Evolutionary conservation across 768 basidiomycete species (phyloP).

Genomic region (Russula foetens): DNA sequence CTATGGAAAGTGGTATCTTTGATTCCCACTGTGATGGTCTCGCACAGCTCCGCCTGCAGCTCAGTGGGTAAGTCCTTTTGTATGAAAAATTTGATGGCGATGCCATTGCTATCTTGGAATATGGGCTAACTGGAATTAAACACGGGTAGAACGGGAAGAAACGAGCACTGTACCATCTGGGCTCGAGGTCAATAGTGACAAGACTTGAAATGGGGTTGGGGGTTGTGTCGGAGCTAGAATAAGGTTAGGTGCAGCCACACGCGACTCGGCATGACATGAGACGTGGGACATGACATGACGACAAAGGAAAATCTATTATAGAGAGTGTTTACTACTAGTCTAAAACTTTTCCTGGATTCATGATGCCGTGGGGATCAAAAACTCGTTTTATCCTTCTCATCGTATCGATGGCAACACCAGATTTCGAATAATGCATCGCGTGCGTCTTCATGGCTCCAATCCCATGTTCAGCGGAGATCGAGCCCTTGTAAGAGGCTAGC

Average conservation of each 20-base stretch:
- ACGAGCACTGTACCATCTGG: slow-evolving; percentile 12
- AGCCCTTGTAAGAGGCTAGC: slow-evolving; percentile 71
- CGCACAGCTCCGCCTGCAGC: slow-evolving; percentile 62
- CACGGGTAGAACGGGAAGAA: not conserved
- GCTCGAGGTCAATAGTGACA: not conserved
- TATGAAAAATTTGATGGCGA: slow-evolving; percentile 76
- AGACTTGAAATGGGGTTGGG: slow-evolving; percentile 23
- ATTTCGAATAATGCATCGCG: slow-evolving; percentile 84
- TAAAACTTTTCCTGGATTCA: slow-evolving; percentile 87
- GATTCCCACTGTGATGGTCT: slow-evolving; percentile 56
- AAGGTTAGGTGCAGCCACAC: slow-evolving; percentile 22
- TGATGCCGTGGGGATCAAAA: slow-evolving; percentile 86
- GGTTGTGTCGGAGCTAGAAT: slow-evolving; percentile 22
- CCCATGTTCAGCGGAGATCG: slow-evolving; percentile 95
- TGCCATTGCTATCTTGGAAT: slow-evolving; percentile 59
- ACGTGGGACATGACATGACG: no score
- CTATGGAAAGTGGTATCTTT: not conserved
- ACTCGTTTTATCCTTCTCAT: slow-evolving; percentile 87
- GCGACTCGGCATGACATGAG: not conserved
- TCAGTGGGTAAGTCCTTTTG: slow-evolving; percentile 69
- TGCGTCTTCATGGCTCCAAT: slow-evolving; percentile 94
- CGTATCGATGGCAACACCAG: slow-evolving; percentile 63
- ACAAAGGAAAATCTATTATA: no score
- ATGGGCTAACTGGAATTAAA: slow-evolving; percentile 40
- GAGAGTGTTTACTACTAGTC: slow-evolving; percentile 12